Evolutionary conservation across 2,329 filamentous ascomycete species (phyloP), one percentile per base, ranked within the genome.

Genomic region (Penicillium sp.): DNA sequence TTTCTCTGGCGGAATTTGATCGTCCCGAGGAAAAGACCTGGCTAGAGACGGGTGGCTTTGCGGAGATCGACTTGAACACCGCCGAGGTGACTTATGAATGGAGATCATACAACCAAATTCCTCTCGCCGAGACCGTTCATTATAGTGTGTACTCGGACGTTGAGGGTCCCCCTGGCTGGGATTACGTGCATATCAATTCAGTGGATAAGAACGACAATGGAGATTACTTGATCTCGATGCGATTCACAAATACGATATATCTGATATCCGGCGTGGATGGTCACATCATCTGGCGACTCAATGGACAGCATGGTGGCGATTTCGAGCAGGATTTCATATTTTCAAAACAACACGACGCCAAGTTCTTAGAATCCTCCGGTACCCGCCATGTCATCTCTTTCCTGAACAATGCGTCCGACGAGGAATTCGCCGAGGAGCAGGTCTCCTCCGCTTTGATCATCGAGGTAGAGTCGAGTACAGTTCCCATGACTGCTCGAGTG

Each of bases 181-280:
- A 75, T 55, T 75, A 74, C 57, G 67, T 75, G 60, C 78, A 80
- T 49, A 68, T 76, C 52, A 80, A 79, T 58, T 71, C 76, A 1
- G 68, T 79, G 26, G 76, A 78, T 56, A 77, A 74, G 57, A 75
- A 76, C 52, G 61, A 57, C 3, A 63, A 71, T 13, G 78, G 78
- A 4, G 74, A 80, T 57, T 79, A 75, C 45, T 48, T 79, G 25
- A 64, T 79, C 13, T 79, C 78, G 0, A 70, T 73, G 35, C 74
- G 78, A 4, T 75, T 76, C 58, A 76, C 75, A 5, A 73, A 77
- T 60, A 69, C 71, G 6, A 70, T 80, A 19, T 79, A 78, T 58
- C 63, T 76, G 38, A 69, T 80, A 22, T 76, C 72, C 7, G 73
- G 74, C 3, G 49, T 62, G 6, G 70, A 75, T 53, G 73, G 75